Conservation (phyloP, 208 protist species). For the Trypanosoma theileri region DNA sequence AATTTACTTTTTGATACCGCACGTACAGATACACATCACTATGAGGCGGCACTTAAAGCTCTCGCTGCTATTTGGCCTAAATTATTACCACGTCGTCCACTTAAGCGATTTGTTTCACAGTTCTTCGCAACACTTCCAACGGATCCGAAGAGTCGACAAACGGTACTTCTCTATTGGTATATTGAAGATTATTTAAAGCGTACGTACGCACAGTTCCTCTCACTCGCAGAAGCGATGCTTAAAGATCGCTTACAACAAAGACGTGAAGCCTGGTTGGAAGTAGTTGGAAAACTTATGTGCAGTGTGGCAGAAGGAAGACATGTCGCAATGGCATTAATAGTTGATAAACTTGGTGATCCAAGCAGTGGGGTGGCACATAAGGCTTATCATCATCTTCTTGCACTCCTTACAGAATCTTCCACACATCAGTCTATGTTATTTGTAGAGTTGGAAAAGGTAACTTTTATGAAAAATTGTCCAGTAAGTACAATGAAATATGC, state of each 20-base stretch:
- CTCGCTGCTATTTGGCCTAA: conserved; percentile 87
- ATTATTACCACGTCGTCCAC: conserved; percentile 76
- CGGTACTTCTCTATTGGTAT: conserved; percentile 89
- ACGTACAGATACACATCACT: conserved; percentile 88
- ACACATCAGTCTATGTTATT: conserved; percentile 85
- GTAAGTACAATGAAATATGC: conserved; percentile 87
- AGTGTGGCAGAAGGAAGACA: conserved; percentile 76
- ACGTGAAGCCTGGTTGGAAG: conserved; percentile 84
- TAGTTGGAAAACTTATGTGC: conserved; percentile 84
- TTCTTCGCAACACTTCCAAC: conserved; percentile 90
- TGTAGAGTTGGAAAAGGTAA: conserved; percentile 88
- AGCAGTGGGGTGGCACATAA: conserved; percentile 71
- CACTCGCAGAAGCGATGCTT: conserved; percentile 86
- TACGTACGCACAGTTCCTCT: conserved; percentile 88
- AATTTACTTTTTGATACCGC: conserved; percentile 89
- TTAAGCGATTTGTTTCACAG: conserved; percentile 88
- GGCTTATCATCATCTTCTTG: conserved; percentile 86
- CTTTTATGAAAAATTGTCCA: conserved; percentile 90
- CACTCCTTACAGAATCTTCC: conserved; percentile 82
- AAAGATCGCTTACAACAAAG: conserved; percentile 84
- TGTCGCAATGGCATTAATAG: conserved; percentile 85
- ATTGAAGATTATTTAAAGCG: conserved; percentile 92
- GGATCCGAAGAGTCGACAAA: conserved; percentile 56
- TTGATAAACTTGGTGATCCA: conserved; percentile 91
- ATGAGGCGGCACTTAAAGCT: conserved; percentile 88